A percentile compares a stretch with the other conserved stretches of the same genome.
Evolutionary conservation across 768 basidiomycete species (phyloP).

Genomic region (Roridomyces roridus): DNA sequence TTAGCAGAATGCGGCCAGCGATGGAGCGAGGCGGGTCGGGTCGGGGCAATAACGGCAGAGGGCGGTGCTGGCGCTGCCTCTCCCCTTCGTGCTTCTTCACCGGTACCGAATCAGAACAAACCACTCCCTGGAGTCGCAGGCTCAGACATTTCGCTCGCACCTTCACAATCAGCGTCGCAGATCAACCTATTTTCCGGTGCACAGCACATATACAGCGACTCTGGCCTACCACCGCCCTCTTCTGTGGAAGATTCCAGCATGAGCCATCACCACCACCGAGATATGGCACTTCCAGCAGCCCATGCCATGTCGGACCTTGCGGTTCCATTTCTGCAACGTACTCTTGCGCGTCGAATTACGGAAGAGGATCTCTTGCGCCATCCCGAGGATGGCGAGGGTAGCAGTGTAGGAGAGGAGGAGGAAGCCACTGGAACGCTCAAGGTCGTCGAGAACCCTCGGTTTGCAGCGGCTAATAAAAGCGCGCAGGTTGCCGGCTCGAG

Average conservation of each 20-base stretch:
- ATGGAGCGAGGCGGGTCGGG: constrained; percentile 73
- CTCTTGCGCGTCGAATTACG: constrained; percentile 39
- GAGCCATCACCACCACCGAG: constrained; percentile 27
- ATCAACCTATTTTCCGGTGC: constrained; percentile 34
- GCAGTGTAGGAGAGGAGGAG: constrained; percentile 41
- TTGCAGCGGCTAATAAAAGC: constrained; percentile 30
- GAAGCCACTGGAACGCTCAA: constrained; percentile 37
- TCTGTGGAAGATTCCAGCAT: constrained; percentile 7
- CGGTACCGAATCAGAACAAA: constrained; percentile 28
- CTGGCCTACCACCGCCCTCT: constrained; percentile 20
- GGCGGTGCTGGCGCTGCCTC: background rate
- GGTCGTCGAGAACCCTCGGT: constrained; percentile 65
- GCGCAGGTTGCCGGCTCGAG: background rate
- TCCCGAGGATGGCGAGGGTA: constrained; percentile 33
- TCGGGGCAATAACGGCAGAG: constrained; percentile 37
- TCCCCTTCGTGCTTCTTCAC: background rate
- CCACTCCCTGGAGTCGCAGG: constrained; percentile 35
- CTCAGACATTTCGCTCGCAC: constrained; percentile 67
- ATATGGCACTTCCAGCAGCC: constrained; percentile 50
- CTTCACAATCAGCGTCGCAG: constrained; percentile 82
- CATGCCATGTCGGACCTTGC: constrained; percentile 52
- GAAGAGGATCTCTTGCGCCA: constrained; percentile 34
- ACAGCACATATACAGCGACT: constrained; percentile 27
- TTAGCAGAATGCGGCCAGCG: constrained; percentile 72
- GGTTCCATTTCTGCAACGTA: constrained; percentile 29